phyloP scores from a whole-genome alignment of 2,329 filamentous ascomycete genomes.

The Nectriaceae sp. region DNA sequence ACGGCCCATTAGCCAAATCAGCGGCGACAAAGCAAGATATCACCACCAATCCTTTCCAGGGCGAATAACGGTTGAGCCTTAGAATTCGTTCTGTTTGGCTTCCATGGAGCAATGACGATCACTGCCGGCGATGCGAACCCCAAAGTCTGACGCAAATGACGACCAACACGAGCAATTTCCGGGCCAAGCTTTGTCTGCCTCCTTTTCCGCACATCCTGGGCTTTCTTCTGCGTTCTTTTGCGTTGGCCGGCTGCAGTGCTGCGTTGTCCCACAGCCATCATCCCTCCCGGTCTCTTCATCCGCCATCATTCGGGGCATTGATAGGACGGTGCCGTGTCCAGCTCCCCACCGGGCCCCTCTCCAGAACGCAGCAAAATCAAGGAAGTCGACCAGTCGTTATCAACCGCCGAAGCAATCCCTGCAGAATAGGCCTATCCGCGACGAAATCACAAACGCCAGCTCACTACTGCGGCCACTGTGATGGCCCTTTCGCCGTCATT shows the following conservation, averaged over 20 bases:
- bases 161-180: conserved; percentile 23
- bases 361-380: conserved; percentile 32
- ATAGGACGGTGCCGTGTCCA: conserved; percentile 45
- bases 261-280: conserved; percentile 48
- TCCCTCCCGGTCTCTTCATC: conserved; percentile 40
- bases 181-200: conserved; percentile 25
- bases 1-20: not conserved
- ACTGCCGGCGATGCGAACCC: conserved; percentile 20
- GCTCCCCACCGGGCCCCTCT: conserved; percentile 39
- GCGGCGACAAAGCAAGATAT: not conserved
- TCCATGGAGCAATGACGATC: conserved; percentile 10
- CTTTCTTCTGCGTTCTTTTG: conserved; percentile 25
- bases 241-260: conserved; percentile 40
- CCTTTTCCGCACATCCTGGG: conserved; percentile 13
- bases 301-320: conserved; percentile 32
- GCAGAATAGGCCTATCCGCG: conserved; percentile 29
- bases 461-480: conserved; percentile 50
- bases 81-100: not conserved
- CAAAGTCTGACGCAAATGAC: conserved; percentile 12
- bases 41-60: too few species aligned
- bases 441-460: conserved; percentile 44
- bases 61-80: too few species aligned
- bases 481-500: conserved; percentile 37
- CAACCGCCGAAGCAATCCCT: conserved; percentile 33
- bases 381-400: conserved; percentile 40